Evolutionary conservation across 179 eudicot genomes (phyloP).

Genomic region (Pouteria campechiana): DNA sequence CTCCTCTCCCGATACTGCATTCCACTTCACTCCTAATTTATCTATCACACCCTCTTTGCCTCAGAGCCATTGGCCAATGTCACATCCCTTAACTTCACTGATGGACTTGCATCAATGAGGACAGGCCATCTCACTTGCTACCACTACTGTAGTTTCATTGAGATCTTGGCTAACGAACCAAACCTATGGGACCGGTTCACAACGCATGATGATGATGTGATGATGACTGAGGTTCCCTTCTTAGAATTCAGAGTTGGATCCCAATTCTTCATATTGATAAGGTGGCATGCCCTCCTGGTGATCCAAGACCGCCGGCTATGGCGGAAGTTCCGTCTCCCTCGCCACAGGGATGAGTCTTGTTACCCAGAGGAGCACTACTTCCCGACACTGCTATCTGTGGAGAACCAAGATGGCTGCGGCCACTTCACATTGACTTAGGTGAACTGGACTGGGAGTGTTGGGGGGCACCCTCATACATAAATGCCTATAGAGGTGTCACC

Average conservation of each 20-base stretch:
- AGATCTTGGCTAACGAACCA: constrained; percentile 22
- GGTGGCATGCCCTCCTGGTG: constrained; percentile 25
- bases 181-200: constrained; percentile 30
- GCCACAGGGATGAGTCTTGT: constrained; percentile 28
- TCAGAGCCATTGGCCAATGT: background rate
- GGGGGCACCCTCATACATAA: constrained; percentile 44
- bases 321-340: constrained; percentile 32
- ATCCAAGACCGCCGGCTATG: constrained; percentile 28
- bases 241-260: constrained; percentile 42
- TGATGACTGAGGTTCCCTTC: constrained; percentile 41
- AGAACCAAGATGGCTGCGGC: constrained; percentile 29
- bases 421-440: constrained; percentile 37
- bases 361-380: constrained; percentile 63
- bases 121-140: background rate
- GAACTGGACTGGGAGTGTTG: constrained; percentile 33
- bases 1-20: constrained; percentile 37
- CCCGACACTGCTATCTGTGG: constrained; percentile 40
- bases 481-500: constrained; percentile 13
- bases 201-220: constrained; percentile 33
- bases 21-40: constrained; percentile 34
- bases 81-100: too few relatives aligned
- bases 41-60: constrained; percentile 11
- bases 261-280: constrained; percentile 26
- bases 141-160: constrained; percentile 19
- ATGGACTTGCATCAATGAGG: too few relatives aligned